Conservation (phyloP, 805 yeast species). For the Lipomyces sp. region DNA sequence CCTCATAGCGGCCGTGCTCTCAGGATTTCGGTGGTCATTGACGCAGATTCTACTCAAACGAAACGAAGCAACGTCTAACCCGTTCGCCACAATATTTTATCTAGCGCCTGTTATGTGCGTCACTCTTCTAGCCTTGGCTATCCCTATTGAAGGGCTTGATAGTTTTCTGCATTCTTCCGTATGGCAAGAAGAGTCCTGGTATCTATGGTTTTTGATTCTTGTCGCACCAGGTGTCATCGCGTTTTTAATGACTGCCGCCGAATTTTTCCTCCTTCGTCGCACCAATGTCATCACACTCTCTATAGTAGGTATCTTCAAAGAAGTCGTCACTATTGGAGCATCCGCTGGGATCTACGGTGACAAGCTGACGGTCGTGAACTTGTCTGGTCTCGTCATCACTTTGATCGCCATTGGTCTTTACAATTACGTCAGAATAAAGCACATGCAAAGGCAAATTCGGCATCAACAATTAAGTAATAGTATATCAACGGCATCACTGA, state of each 20-base stretch:
- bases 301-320: constrained; percentile 92
- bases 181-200: constrained; percentile 67
- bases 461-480: constrained; percentile 6
- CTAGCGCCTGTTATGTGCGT: constrained; percentile 83
- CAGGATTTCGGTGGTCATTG: constrained; percentile 94
- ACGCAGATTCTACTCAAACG: constrained; percentile 79
- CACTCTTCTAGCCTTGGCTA: constrained; percentile 64
- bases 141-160: constrained; percentile 68
- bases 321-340: constrained; percentile 76
- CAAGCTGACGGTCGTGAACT: constrained; percentile 65
- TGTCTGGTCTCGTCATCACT: constrained; percentile 75
- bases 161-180: constrained; percentile 59
- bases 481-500: background rate
- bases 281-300: constrained; percentile 86
- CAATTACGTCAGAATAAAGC: constrained; percentile 51
- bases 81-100: constrained; percentile 81
- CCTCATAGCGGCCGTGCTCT: constrained; percentile 73
- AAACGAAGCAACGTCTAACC: constrained; percentile 62
- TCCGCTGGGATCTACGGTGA: constrained; percentile 78
- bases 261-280: constrained; percentile 65
- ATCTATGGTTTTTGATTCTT: constrained; percentile 61
- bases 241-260: constrained; percentile 78
- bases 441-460: constrained; percentile 25
- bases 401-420: constrained; percentile 81
- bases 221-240: constrained; percentile 85